phyloP scores from a whole-genome alignment of 345 rosid species.

The Microthlaspi erraticum region DNA sequence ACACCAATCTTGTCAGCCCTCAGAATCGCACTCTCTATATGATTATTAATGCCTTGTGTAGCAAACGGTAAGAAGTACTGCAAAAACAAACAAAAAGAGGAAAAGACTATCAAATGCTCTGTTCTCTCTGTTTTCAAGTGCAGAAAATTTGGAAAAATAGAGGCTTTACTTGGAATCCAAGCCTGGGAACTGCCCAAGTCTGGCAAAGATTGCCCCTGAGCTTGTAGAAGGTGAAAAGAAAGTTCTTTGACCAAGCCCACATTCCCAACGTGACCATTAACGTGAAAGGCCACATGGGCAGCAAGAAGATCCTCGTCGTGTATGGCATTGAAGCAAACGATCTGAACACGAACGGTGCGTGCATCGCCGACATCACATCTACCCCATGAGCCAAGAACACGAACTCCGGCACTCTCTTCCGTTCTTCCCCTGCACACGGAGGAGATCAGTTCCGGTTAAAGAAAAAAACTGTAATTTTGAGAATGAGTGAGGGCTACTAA shows the following conservation, averaged over 20 bases:
- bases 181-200: conserved; percentile 88
- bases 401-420: conserved; percentile 70
- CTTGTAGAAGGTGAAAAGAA: conserved; percentile 60
- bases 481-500: not conserved
- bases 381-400: conserved; percentile 96
- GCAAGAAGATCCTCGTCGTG: conserved; percentile 47
- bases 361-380: conserved; percentile 68
- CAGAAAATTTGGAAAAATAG: not conserved
- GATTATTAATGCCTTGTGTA: conserved; percentile 75
- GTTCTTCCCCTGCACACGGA: conserved; percentile 50
- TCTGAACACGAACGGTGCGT: conserved; percentile 67
- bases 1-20: conserved; percentile 83
- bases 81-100: conserved; percentile 25
- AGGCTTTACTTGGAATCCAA: conserved; percentile 76
- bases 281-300: conserved; percentile 56
- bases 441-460: not conserved
- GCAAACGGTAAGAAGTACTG: conserved; percentile 99
- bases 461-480: too few species aligned
- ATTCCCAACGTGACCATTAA: conserved; percentile 56
- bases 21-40: conserved; percentile 80
- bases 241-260: conserved; percentile 85
- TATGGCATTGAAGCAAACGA: conserved; percentile 67
- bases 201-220: conserved; percentile 73
- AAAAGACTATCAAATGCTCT: conserved; percentile 18
- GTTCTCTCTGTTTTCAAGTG: conserved; percentile 26